Conservation (phyloP, 345 rosid species). For the Sisymbrium altissimum region DNA sequence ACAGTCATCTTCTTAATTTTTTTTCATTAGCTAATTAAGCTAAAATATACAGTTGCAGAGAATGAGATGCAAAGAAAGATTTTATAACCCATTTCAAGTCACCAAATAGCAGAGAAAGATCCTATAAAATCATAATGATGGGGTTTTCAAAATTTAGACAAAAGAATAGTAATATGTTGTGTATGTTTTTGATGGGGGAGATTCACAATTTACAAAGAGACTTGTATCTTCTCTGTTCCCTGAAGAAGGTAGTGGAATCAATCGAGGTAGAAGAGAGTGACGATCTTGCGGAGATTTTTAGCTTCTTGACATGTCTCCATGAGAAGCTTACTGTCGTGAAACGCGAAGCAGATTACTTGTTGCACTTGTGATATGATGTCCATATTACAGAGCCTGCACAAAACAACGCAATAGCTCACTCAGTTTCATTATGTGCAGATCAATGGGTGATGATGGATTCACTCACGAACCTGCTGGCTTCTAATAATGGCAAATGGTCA, state of each 20-base stretch:
- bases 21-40: background rate
- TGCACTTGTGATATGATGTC: slow-evolving; percentile 95
- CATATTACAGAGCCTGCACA: slow-evolving; percentile 87
- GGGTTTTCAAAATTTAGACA: slow-evolving; percentile 17
- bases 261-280: slow-evolving; percentile 89
- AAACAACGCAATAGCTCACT: background rate
- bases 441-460: background rate
- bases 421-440: background rate
- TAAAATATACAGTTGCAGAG: background rate
- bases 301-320: slow-evolving; percentile 99
- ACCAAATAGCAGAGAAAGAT: slow-evolving; percentile 5
- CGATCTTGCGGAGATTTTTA: slow-evolving; percentile 81
- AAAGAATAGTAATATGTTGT: slow-evolving; percentile 20
- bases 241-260: slow-evolving; percentile 30
- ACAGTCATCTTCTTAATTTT: too few relatives aligned
- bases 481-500: slow-evolving; percentile 72
- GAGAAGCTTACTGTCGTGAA: slow-evolving; percentile 87
- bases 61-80: background rate
- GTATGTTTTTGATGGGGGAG: background rate
- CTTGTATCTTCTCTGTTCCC: slow-evolving; percentile 2
- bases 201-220: slow-evolving; percentile 20
- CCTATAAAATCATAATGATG: background rate
- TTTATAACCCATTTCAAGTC: background rate
- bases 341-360: slow-evolving; percentile 97
- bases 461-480: slow-evolving; percentile 68